Evolutionary conservation across 805 yeast species (phyloP), one percentile per base, ranked within the genome.

Genomic region (Phaffomyces antillensis): DNA sequence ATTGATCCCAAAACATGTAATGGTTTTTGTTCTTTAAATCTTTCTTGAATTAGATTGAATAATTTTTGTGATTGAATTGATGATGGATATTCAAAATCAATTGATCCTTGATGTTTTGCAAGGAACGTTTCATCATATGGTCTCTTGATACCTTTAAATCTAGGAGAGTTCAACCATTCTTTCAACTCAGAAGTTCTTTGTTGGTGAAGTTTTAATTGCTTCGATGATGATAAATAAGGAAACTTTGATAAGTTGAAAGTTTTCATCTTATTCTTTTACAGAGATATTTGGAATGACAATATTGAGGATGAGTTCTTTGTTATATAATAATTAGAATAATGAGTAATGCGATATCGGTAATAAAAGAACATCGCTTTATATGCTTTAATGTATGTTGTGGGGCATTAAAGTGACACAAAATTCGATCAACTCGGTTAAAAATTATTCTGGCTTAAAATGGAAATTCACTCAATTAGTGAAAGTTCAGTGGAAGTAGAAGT

Each of bases 1-100:
- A 76, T 73, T 2, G 77, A 72, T 2, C 86, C 86, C 42, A 79
- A 58, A 0, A 83, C 78, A 53, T 75, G 76, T 25, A 76, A 70
- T 0, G 86, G 83, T 31, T 59, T 55, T 15, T 64, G 61, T 26
- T 70, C 64, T 15, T 59, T 51, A 41, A 70, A 68, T 17, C 75
- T 65, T 37, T 62, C 60, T 15, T 70, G 59, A 17, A 80, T 51
- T 35, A 75, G 51, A 35, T 65, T 60, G 61, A 74, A 77, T 36
- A 80, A 62, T 52, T 76, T 75, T 45, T 66, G 65, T 3, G 83
- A 80, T 58, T 77, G 83, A 7, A 61, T 54, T 3, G 80, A 76
- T 0, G 84, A 78, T 3, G 70, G 65, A 41, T 72, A 71, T 12
- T 32, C 25, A 2, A 53, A 40, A 3, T 71, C 67, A 5, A 76